Percentiles rank a stretch among this genome's conserved stretches.
Evolutionary conservation across 2,329 filamentous ascomycete genomes (phyloP).

Genomic region (Alternaria ventricosa): DNA sequence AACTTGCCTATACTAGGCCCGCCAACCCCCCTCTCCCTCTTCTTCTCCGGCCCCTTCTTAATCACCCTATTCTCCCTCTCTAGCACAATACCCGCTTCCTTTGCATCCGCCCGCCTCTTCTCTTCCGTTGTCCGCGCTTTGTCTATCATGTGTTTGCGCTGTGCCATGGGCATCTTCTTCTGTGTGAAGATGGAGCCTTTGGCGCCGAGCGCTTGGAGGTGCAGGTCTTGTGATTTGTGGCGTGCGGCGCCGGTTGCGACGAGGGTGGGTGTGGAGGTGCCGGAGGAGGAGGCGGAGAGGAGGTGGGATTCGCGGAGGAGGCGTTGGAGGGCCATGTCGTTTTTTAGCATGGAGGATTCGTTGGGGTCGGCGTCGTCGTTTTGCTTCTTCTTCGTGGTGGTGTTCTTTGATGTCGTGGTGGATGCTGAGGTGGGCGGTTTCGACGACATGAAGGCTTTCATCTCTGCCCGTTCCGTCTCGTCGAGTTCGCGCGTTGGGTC

Average conservation of each 20-base stretch:
- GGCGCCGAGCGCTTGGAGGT: conserved; percentile 81
- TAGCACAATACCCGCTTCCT: conserved; percentile 88
- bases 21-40: conserved; percentile 70
- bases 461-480: conserved; percentile 62
- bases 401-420: conserved; percentile 11
- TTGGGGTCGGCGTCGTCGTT: conserved; percentile 57
- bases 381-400: conserved; percentile 24
- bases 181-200: conserved; percentile 77
- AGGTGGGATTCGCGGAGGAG: conserved; percentile 92
- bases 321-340: conserved; percentile 90
- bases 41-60: conserved; percentile 56
- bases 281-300: conserved; percentile 64
- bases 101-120: conserved; percentile 77
- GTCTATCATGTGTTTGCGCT: conserved; percentile 81
- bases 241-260: conserved; percentile 70
- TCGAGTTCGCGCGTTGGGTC: conserved; percentile 16
- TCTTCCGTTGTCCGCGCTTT: conserved; percentile 71
- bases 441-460: conserved; percentile 77
- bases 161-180: conserved; percentile 86
- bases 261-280: conserved; percentile 48
- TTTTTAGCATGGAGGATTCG: conserved; percentile 75
- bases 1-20: conserved; percentile 82
- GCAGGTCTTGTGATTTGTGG: conserved; percentile 81
- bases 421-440: conserved; percentile 57
- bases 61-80: conserved; percentile 61